A percentile compares a stretch with the other conserved stretches of the same genome.
Conservation (phyloP, 768 basidiomycete genomes). For the Suillus weaverae region DNA sequence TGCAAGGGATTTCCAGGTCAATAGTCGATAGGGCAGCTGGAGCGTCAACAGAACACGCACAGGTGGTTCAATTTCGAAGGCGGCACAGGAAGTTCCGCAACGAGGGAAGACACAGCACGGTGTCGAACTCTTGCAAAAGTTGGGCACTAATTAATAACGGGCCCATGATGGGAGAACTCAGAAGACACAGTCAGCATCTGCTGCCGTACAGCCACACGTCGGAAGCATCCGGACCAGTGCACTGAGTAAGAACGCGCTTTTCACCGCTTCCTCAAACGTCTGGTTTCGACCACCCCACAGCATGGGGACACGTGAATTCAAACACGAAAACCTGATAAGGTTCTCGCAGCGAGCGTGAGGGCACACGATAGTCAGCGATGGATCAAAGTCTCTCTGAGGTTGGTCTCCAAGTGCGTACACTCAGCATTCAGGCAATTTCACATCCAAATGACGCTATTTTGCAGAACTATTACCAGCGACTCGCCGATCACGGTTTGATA, state of each 20-base stretch:
- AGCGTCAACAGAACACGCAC: not conserved
- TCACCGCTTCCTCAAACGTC: not conserved
- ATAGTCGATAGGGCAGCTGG: too few relatives aligned
- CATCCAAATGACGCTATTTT: not conserved
- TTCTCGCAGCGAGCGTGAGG: not conserved
- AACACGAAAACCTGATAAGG: not conserved
- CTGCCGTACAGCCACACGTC: too few relatives aligned
- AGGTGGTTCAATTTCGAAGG: not conserved
- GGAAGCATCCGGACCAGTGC: not conserved
- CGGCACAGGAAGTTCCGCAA: not conserved
- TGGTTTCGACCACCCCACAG: not conserved
- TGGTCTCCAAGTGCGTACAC: not conserved
- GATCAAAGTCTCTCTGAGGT: not conserved
- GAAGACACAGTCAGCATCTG: too few relatives aligned
- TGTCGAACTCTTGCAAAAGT: too few relatives aligned
- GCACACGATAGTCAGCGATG: not conserved
- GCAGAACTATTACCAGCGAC: not conserved
- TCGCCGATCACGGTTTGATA: not conserved
- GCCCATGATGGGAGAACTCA: too few relatives aligned
- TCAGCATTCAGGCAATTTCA: not conserved
- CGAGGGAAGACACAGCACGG: not conserved
- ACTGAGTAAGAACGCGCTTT: not conserved
- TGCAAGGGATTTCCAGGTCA: too few relatives aligned
- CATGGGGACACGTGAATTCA: not conserved
- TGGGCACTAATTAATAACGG: too few relatives aligned